Conservation (phyloP, 1,139 yeast species). For the Candida sp. region DNA sequence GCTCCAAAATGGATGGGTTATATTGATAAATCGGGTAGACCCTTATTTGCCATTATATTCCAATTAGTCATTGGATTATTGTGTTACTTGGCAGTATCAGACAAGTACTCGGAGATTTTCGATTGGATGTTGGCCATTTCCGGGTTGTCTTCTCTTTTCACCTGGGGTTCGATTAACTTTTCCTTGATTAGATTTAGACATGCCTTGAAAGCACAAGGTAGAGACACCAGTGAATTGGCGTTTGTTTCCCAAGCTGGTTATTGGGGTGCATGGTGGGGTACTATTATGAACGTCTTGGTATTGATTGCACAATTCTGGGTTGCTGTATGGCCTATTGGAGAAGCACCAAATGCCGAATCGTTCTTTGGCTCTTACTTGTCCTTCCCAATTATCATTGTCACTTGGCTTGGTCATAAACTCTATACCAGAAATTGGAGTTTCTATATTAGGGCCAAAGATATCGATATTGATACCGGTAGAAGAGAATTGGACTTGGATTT, state of each 20-base stretch:
- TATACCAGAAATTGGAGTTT: constrained; percentile 53
- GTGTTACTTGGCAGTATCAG: constrained; percentile 70
- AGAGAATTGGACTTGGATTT: constrained; percentile 63
- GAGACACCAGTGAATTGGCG: constrained; percentile 62
- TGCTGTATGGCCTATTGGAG: constrained; percentile 69
- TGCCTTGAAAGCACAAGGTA: constrained; percentile 67
- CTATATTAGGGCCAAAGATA: constrained; percentile 44
- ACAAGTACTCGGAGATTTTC: constrained; percentile 64
- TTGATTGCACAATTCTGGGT: constrained; percentile 81
- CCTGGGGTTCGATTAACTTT: constrained; percentile 78
- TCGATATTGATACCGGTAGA: constrained; percentile 71
- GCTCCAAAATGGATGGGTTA: constrained; percentile 75
- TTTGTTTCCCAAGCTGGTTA: constrained; percentile 69
- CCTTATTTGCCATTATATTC: constrained; percentile 59
- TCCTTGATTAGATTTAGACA: constrained; percentile 78
- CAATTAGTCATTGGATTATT: constrained; percentile 63
- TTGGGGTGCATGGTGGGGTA: constrained; percentile 67
- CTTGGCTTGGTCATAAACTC: constrained; percentile 55
- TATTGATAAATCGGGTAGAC: constrained; percentile 74
- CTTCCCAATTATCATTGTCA: constrained; percentile 55
- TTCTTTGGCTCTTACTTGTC: constrained; percentile 66
- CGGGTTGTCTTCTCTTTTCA: constrained; percentile 79
- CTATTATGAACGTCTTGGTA: constrained; percentile 57
- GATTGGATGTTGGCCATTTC: constrained; percentile 82
- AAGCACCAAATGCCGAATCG: constrained; percentile 47